phyloP scores from a whole-genome alignment of 306 rosid species.

The Dicorynia guianensis region DNA sequence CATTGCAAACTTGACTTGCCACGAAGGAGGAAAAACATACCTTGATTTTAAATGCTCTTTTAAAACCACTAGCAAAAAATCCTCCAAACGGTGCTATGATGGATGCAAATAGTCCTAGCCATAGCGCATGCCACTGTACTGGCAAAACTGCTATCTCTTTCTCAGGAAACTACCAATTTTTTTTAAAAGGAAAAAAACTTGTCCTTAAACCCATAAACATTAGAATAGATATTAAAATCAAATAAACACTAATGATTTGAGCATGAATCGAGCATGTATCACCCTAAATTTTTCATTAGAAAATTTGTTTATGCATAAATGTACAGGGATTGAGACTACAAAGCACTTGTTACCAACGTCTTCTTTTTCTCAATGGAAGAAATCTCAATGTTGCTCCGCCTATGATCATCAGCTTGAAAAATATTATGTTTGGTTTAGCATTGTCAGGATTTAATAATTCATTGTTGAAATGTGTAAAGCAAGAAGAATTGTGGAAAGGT shows the following conservation, averaged over 20 bases:
- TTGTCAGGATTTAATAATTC: not conserved
- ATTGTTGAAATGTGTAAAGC: not conserved
- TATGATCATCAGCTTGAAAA: not conserved
- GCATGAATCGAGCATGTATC: not conserved
- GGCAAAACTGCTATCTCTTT: constrained; percentile 76
- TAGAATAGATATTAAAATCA: not conserved
- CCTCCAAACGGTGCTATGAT: constrained; percentile 99
- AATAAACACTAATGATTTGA: not conserved
- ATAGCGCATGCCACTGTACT: constrained; percentile 95
- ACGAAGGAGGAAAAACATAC: constrained; percentile 46
- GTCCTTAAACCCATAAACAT: constrained; percentile 22
- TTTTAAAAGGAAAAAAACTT: constrained; percentile 26
- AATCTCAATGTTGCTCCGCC: not conserved
- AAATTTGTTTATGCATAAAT: not conserved
- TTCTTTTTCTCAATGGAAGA: not conserved
- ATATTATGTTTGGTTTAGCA: not conserved
- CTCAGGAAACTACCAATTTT: constrained; percentile 65
- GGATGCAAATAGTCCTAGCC: constrained; percentile 90
- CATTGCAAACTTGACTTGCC: constrained; percentile 18
- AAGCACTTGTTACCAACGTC: not conserved
- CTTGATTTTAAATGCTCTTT: constrained; percentile 97
- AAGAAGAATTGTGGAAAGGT: too few species aligned
- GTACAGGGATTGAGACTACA: not conserved
- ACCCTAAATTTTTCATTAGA: not conserved
- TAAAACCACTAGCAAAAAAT: constrained; percentile 97